Conservation (phyloP, 2,329 filamentous ascomycete species). For the Cercospora beticola region DNA sequence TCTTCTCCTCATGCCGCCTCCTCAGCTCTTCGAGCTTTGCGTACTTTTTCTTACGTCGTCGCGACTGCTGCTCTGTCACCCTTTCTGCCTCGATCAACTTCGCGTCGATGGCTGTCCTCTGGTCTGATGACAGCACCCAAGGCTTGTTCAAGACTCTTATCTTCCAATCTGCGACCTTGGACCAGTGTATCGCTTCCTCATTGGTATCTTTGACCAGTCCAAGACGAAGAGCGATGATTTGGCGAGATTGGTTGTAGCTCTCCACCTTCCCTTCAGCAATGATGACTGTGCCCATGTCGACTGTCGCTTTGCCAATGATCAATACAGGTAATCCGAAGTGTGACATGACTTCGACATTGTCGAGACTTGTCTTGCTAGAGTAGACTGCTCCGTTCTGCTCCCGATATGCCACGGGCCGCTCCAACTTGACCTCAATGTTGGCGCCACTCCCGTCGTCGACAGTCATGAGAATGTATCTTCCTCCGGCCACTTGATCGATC, state of each 20-base stretch:
- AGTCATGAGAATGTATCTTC: constrained; percentile 50
- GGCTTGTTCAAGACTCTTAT: constrained; percentile 52
- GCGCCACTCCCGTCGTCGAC: constrained; percentile 63
- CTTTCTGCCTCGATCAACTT: constrained; percentile 39
- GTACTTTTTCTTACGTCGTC: constrained; percentile 33
- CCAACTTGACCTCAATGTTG: constrained; percentile 57
- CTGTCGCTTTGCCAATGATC: constrained; percentile 35
- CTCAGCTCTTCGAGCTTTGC: constrained; percentile 39
- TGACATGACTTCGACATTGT: constrained; percentile 43
- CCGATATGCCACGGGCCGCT: constrained; percentile 32
- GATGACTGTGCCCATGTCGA: constrained; percentile 52
- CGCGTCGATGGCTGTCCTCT: constrained; percentile 47
- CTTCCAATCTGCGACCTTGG: constrained; percentile 51
- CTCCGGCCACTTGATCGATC: constrained; percentile 39
- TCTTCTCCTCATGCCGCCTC: constrained; percentile 41
- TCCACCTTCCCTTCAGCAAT: constrained; percentile 59
- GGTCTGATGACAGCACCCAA: constrained; percentile 51
- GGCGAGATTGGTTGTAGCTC: constrained; percentile 51
- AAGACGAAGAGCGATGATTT: constrained; percentile 57
- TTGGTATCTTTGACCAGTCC: constrained; percentile 52
- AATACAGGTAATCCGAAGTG: constrained; percentile 47
- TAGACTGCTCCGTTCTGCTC: constrained; percentile 2
- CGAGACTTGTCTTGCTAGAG: constrained; percentile 34
- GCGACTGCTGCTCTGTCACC: constrained; percentile 38
- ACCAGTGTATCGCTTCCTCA: constrained; percentile 56